Evolutionary conservation across 78 protist genomes (phyloP).

Genomic region (Dictyostelium firmibasis): DNA sequence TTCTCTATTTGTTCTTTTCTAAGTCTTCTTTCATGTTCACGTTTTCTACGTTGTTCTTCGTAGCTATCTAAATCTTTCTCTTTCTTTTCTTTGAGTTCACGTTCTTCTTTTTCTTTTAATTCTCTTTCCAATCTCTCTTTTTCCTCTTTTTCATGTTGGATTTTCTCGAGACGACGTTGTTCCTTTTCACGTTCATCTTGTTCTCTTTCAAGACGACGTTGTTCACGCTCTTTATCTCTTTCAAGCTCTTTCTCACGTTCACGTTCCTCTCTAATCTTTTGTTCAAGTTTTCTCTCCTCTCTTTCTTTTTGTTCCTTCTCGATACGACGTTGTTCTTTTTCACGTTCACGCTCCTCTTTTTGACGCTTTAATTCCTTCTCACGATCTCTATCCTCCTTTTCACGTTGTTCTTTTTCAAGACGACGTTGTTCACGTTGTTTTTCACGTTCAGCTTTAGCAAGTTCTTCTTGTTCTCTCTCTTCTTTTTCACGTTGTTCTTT

Average conservation of each 20-base stretch:
- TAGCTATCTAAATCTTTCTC: slow-evolving; percentile 21
- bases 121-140: slow-evolving; percentile 1
- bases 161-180: slow-evolving; percentile 2
- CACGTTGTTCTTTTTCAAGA: slow-evolving; percentile 11
- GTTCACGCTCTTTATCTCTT: slow-evolving; percentile 18
- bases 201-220: slow-evolving; percentile 49
- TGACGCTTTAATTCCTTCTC: not conserved
- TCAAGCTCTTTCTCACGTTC: slow-evolving; percentile 16
- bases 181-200: slow-evolving; percentile 5
- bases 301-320: slow-evolving; percentile 24
- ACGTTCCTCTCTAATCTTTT: slow-evolving; percentile 9
- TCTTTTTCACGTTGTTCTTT: slow-evolving; percentile 11
- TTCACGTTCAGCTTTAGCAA: not conserved
- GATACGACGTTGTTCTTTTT: slow-evolving; percentile 7
- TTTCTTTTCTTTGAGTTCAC: slow-evolving; percentile 15
- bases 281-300: slow-evolving; percentile 23
- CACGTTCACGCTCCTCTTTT: slow-evolving; percentile 13
- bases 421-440: slow-evolving; percentile 36
- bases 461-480: not conserved
- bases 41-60: slow-evolving; percentile 22
- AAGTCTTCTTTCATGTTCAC: slow-evolving; percentile 45
- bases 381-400: slow-evolving; percentile 1
- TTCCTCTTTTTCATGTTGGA: not conserved
- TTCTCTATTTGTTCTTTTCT: slow-evolving; percentile 61
- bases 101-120: not conserved